phyloP scores from a whole-genome alignment of 306 rosid species.

The Begonia loranthoides region DNA sequence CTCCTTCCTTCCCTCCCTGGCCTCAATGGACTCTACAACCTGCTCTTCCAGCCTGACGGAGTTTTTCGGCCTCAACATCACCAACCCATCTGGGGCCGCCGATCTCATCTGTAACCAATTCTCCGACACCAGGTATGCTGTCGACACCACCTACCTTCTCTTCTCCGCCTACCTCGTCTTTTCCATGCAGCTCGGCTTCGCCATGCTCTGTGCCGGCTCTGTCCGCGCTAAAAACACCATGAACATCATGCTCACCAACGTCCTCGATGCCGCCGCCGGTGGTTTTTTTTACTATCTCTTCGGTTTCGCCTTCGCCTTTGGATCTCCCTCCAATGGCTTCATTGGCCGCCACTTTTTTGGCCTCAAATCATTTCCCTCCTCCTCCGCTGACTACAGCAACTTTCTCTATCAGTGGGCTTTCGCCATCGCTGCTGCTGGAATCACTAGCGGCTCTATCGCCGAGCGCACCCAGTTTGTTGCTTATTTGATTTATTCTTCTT shows the following conservation, averaged over 20 bases:
- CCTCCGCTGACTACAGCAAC: constrained; percentile 24
- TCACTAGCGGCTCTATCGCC: constrained; percentile 84
- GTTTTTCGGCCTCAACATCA: constrained; percentile 46
- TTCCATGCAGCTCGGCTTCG: constrained; percentile 96
- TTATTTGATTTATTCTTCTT: constrained; percentile 61
- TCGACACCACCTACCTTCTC: constrained; percentile 71
- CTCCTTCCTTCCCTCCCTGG: neutral
- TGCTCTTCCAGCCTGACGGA: constrained; percentile 36
- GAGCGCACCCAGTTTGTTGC: constrained; percentile 90
- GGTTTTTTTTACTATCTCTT: constrained; percentile 85
- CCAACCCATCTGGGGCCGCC: constrained; percentile 46
- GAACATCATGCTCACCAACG: constrained; percentile 98
- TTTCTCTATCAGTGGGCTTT: constrained; percentile 97
- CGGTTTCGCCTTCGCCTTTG: constrained; percentile 90
- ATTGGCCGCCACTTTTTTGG: constrained; percentile 73
- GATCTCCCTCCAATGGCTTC: constrained; percentile 63
- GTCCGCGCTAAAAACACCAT: constrained; percentile 97
- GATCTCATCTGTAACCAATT: constrained; percentile 40
- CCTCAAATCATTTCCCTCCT: constrained; percentile 30
- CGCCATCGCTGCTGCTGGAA: constrained; percentile 93
- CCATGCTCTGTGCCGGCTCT: constrained; percentile 99
- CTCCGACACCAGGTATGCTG: constrained; percentile 35
- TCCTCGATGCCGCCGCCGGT: constrained; percentile 83
- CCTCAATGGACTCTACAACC: constrained; percentile 14
- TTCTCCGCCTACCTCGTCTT: constrained; percentile 94